phyloP scores from a whole-genome alignment of 2,329 filamentous ascomycete genomes.

The Trichoderma sp. region DNA sequence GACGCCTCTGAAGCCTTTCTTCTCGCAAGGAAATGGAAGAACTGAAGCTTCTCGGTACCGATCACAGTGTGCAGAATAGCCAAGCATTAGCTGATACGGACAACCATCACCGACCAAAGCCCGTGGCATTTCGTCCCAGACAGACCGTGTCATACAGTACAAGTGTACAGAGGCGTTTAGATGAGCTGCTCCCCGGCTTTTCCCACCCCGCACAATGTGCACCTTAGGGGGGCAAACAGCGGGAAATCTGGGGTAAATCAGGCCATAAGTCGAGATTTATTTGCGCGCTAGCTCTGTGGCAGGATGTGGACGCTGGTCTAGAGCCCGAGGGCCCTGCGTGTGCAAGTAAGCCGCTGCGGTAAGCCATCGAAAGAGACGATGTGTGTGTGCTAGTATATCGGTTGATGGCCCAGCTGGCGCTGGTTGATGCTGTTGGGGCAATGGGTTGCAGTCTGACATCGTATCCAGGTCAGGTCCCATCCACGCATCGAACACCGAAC shows the following conservation, averaged over 20 bases:
- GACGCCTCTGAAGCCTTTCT: not conserved
- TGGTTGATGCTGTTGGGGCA: not conserved
- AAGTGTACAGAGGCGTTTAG: not conserved
- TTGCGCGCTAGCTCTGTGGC: conserved; percentile 17
- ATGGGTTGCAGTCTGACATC: conserved; percentile 16
- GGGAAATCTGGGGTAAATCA: conserved; percentile 29
- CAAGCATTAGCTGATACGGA: not conserved
- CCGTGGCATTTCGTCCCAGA: not conserved
- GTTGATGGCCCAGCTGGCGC: not conserved
- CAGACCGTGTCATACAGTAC: not conserved
- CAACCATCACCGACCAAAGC: not conserved
- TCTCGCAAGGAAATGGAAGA: not conserved
- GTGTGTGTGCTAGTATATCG: not conserved
- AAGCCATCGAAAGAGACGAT: not conserved
- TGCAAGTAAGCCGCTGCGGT: not conserved
- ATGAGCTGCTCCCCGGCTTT: conserved; percentile 25
- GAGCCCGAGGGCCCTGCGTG: conserved; percentile 15
- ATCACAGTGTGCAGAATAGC: not conserved
- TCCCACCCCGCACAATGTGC: conserved; percentile 22
- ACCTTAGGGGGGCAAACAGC: conserved; percentile 14
- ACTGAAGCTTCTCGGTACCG: not conserved
- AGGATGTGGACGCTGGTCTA: conserved; percentile 20
- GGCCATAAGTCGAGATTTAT: conserved; percentile 22
- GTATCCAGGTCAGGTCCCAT: conserved; percentile 14
- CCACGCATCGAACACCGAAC: not conserved